Percentiles rank a stretch among this genome's conserved stretches.
These are phyloP conservation scores for Hypoxylon subgilvum DNA, from an alignment of 495 filamentous ascomycete species.

Conservation along the genomic window DNA sequence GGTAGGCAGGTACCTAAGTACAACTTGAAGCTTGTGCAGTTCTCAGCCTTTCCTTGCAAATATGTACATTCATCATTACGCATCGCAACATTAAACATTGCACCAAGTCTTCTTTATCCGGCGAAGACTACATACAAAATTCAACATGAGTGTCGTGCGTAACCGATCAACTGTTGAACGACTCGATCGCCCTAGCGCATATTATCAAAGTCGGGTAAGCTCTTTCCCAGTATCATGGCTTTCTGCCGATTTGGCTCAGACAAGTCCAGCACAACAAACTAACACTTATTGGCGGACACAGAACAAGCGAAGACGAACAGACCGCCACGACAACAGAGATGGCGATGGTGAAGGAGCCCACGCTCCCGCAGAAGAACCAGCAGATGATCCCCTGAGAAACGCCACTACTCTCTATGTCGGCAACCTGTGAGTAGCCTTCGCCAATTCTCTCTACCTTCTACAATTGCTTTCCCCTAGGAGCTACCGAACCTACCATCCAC, in stretches of 20 bases:
- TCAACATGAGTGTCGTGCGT: conserved; percentile 22
- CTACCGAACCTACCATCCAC: too few relatives aligned
- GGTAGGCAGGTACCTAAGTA: too few relatives aligned
- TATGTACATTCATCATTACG: not conserved
- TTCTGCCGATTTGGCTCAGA: not conserved
- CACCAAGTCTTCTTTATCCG: not conserved
- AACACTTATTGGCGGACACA: conserved; percentile 40
- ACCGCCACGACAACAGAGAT: conserved; percentile 65
- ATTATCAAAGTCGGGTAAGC: conserved; percentile 77
- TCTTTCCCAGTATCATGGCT: conserved; percentile 20
- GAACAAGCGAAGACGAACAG: conserved; percentile 68
- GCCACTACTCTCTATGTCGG: conserved; percentile 97
- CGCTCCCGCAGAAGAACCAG: conserved; percentile 58
- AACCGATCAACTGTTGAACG: conserved; percentile 75
- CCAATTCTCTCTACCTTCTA: not conserved
- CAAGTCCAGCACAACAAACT: conserved; percentile 11
- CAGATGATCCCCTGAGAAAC: conserved; percentile 76
- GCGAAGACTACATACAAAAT: not conserved
- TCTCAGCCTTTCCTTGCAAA: conserved; percentile 3
- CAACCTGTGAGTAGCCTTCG: conserved; percentile 91
- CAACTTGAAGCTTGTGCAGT: not conserved
- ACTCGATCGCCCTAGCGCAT: conserved; percentile 87
- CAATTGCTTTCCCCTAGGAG: too few relatives aligned
- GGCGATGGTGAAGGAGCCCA: conserved; percentile 53
- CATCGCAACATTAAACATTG: not conserved